These are phyloP conservation scores for Solanum microdontum DNA, from an alignment of 257 asterid species.

Conservation along the genomic window DNA sequence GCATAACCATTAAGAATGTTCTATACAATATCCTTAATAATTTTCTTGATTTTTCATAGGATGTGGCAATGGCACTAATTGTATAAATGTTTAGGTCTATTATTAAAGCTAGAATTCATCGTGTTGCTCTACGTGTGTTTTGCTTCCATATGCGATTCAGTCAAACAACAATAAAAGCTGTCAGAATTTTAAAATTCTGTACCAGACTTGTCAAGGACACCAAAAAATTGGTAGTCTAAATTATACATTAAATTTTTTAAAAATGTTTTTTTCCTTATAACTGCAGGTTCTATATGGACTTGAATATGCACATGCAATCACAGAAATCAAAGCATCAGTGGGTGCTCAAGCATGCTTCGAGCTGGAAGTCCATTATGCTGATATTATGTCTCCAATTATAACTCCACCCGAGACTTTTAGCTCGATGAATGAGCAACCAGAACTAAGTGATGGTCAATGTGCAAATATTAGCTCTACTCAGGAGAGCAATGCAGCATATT, in stretches of 20 bases:
- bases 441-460: slow-evolving; percentile 9
- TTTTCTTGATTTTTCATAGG: not conserved
- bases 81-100: not conserved
- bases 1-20: not conserved
- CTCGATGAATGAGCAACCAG: slow-evolving; percentile 14
- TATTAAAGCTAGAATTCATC: not conserved
- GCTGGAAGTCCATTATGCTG: slow-evolving; percentile 39
- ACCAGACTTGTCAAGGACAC: not conserved
- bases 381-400: slow-evolving; percentile 42
- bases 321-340: slow-evolving; percentile 35
- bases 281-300: slow-evolving; percentile 82
- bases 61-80: not conserved
- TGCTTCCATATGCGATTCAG: not conserved
- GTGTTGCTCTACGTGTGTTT: not conserved
- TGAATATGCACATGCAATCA: slow-evolving; percentile 74
- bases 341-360: slow-evolving; percentile 14
- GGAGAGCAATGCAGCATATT: slow-evolving; percentile 23
- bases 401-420: slow-evolving; percentile 28
- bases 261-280: not conserved
- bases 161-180: not conserved
- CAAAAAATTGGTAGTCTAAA: not conserved
- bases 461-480: slow-evolving; percentile 14
- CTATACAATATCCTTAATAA: not conserved
- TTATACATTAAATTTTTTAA: not conserved
- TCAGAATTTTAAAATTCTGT: not conserved